Percentiles rank a stretch among this genome's conserved stretches.
Conservation (phyloP, 1,139 yeast species). For the Entelexis sorbosivorans region DNA sequence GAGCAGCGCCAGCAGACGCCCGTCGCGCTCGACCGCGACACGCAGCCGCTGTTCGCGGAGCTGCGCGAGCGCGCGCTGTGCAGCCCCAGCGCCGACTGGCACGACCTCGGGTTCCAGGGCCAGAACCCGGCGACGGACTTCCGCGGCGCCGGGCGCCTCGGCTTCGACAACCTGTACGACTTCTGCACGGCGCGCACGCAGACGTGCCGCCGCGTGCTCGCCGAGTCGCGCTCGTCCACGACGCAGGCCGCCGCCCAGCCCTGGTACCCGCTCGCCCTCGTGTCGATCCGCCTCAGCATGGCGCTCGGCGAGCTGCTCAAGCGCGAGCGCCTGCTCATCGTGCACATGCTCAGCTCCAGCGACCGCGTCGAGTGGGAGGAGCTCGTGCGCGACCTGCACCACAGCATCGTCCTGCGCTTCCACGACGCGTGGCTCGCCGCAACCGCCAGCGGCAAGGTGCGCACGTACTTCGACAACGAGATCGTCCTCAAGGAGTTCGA, state of each 20-base stretch:
- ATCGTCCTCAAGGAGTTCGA: conserved; percentile 17
- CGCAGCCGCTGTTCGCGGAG: not conserved
- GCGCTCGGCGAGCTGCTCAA: conserved; percentile 23
- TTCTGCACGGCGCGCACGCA: conserved; percentile 24
- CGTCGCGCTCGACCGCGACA: not conserved
- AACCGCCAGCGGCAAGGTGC: conserved; percentile 25
- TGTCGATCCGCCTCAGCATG: conserved; percentile 30
- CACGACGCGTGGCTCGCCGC: conserved; percentile 28
- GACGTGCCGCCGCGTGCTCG: conserved; percentile 19
- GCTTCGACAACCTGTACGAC: conserved; percentile 26
- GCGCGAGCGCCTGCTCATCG: conserved; percentile 16
- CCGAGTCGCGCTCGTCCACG: conserved; percentile 27
- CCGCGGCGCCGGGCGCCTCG: conserved; percentile 32
- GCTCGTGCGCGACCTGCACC: conserved; percentile 9
- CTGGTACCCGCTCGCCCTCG: conserved; percentile 34
- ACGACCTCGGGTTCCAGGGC: conserved; percentile 33
- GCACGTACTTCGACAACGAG: conserved; percentile 31
- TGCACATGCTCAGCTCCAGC: not conserved
- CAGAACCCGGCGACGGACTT: conserved; percentile 32
- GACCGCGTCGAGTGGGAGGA: not conserved
- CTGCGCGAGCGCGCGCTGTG: not conserved
- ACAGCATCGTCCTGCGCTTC: conserved; percentile 25
- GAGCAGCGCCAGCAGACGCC: conserved; percentile 4
- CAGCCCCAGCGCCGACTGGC: conserved; percentile 26
- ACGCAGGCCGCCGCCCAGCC: conserved; percentile 19